Evolutionary conservation across 192 early-diverging fungal species (phyloP), one percentile per base, ranked within the genome.

Genomic region (Hyaloraphidium curvatum): DNA sequence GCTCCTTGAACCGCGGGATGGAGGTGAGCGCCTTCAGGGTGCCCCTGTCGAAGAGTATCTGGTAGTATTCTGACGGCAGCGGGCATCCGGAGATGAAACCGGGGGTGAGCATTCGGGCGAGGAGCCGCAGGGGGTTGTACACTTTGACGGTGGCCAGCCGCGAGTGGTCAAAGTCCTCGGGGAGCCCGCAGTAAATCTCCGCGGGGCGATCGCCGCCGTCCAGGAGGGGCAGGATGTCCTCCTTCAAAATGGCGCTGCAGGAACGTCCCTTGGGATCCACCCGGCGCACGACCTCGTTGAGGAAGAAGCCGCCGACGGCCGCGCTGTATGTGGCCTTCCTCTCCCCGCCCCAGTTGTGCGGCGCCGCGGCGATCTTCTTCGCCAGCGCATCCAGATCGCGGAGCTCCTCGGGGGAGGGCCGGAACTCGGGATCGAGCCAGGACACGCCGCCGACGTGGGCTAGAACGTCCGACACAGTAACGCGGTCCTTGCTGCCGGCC

Each of bases 271-370:
- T 43, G 5, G 75, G 70, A 53, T 78, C 77, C 4, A 66, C 77
- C 0, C 82, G 67, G 0, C 74, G 64, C n/a, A 78, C 74, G 54
- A 84, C 56, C 58, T 84, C 80, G 58, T 84, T 84, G 22, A 81
- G 30, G 55, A 78, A 84, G 73, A 73, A 82, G 13, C 80, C 82
- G 13, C 77, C 68, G 0, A 75, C 72, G 21, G 73, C 60, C n/a
- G n/a, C n/a, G n/a, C n/a, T n/a, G n/a, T n/a, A n/a, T n/a, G n/a
- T n/a, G n/a, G n/a, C n/a, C n/a, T n/a, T n/a, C n/a, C n/a, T n/a
- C n/a, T n/a, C 39, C 1, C 82, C 78, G 53, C 59, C 64, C 50
- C 76, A 84, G 53, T 78, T 72, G 55, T 84, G 82, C 7, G 65
- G 62, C 57, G 81, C 78, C 2, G 29, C 54, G 0, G 78, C 75